Percentiles rank a stretch among this genome's conserved stretches.
phyloP scores from a whole-genome alignment of 2,329 filamentous ascomycete species.

The Nigrograna mackinnonii region DNA sequence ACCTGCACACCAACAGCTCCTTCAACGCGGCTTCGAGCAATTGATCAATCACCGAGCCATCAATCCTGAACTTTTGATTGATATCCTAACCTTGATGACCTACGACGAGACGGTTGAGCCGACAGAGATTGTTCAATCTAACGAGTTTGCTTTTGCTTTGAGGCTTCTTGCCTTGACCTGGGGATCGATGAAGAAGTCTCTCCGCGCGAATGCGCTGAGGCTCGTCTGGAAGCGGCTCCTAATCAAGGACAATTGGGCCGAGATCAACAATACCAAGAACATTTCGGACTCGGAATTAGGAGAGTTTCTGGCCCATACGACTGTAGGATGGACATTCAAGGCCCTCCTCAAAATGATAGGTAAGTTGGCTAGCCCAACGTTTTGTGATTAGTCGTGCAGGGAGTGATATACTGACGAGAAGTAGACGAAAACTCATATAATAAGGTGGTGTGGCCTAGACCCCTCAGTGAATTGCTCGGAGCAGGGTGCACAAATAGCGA shows the following conservation, averaged over 20 bases:
- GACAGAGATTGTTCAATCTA: conserved; percentile 49
- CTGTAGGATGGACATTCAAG: conserved; percentile 69
- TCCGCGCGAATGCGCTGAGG: conserved; percentile 54
- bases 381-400: too few relatives aligned
- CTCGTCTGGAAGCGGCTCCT: conserved; percentile 89
- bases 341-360: conserved; percentile 64
- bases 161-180: conserved; percentile 57
- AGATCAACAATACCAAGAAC: conserved; percentile 75
- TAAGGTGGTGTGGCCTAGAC: conserved; percentile 21
- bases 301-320: conserved; percentile 62
- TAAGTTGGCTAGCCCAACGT: conserved; percentile 48
- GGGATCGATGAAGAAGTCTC: conserved; percentile 52
- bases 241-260: conserved; percentile 81
- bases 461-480: conserved; percentile 27
- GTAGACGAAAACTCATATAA: conserved; percentile 16
- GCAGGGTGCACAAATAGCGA: conserved; percentile 62
- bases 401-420: background rate
- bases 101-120: conserved; percentile 43
- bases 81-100: conserved; percentile 79
- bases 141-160: conserved; percentile 77
- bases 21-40: conserved; percentile 70
- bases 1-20: conserved; percentile 70
- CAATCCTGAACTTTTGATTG: conserved; percentile 62
- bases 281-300: conserved; percentile 72
- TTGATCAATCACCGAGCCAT: conserved; percentile 75